Conservation (phyloP, 192 early-diverging fungal species). For the Coemansia javaensis region DNA sequence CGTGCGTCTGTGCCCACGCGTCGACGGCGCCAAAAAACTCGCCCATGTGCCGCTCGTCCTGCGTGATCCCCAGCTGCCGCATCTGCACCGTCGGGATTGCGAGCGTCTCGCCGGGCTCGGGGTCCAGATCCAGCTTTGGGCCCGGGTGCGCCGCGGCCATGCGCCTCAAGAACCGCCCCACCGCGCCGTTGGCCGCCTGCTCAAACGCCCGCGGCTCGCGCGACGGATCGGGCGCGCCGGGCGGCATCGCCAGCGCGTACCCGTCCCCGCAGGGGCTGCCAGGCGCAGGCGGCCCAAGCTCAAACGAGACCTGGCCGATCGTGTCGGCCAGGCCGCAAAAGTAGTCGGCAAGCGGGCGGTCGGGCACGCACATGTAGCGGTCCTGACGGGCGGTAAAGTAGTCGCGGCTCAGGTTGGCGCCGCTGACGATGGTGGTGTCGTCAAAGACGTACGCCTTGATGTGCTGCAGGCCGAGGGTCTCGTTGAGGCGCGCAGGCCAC, state of each 20-base stretch:
- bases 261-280: constrained; percentile 5
- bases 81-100: constrained; percentile 84
- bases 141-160: constrained; percentile 11
- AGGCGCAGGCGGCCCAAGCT: not conserved
- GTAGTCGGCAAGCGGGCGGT: constrained; percentile 60
- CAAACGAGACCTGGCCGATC: constrained; percentile 64
- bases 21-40: constrained; percentile 59
- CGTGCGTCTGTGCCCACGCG: constrained; percentile 19
- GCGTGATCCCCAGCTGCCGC: constrained; percentile 69
- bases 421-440: constrained; percentile 69
- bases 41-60: constrained; percentile 69
- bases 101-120: constrained; percentile 55
- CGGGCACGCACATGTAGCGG: constrained; percentile 75
- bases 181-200: constrained; percentile 43
- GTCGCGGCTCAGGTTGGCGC: constrained; percentile 88
- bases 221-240: constrained; percentile 54
- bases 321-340: constrained; percentile 63
- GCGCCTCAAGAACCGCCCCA: constrained; percentile 52
- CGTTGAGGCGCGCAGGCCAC: constrained; percentile 85
- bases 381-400: constrained; percentile 97
- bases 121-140: not conserved
- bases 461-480: constrained; percentile 91
- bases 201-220: constrained; percentile 55
- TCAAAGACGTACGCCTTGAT: constrained; percentile 93
- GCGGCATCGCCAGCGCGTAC: constrained; percentile 15